Conservation (phyloP, 2,329 filamentous ascomycete species). For the Hypomyces rosellus region DNA sequence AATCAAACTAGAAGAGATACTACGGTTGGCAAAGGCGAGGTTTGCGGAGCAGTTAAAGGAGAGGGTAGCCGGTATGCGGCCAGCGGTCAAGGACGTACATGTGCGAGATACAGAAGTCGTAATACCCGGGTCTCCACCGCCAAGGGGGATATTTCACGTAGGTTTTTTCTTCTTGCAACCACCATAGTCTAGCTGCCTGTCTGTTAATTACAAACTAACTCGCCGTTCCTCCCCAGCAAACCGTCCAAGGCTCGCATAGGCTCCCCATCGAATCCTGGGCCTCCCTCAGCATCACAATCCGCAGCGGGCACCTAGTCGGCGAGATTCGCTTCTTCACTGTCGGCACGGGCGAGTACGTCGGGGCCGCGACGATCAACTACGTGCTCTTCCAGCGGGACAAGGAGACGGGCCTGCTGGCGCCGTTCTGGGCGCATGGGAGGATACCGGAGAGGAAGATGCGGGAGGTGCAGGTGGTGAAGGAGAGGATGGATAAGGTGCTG, state of each 20-base stretch:
- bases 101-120: conserved; percentile 11
- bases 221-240: conserved; percentile 15
- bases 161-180: no score
- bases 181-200: no score
- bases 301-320: conserved; percentile 3
- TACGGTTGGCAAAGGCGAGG: conserved; percentile 10
- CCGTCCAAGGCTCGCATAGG: conserved; percentile 16
- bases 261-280: conserved; percentile 22
- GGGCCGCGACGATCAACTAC: conserved; percentile 11
- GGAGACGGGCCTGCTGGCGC: background rate
- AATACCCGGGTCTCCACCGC: conserved; percentile 10
- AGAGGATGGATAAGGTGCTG: conserved; percentile 36
- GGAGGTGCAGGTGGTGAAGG: conserved; percentile 1
- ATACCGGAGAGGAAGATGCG: conserved; percentile 38
- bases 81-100: conserved; percentile 1
- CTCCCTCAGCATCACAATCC: conserved; percentile 1
- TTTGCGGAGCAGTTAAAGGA: conserved; percentile 8
- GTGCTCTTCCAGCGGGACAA: conserved; percentile 3
- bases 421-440: conserved; percentile 10
- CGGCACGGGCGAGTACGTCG: conserved; percentile 18
- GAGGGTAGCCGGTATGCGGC: conserved; percentile 2
- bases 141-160: conserved; percentile 18
- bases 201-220: no score
- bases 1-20: conserved; percentile 11
- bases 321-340: conserved; percentile 18